These are phyloP conservation scores for Serendipita sp. DNA, from an alignment of 768 basidiomycete genomes.

Conservation along the genomic window DNA sequence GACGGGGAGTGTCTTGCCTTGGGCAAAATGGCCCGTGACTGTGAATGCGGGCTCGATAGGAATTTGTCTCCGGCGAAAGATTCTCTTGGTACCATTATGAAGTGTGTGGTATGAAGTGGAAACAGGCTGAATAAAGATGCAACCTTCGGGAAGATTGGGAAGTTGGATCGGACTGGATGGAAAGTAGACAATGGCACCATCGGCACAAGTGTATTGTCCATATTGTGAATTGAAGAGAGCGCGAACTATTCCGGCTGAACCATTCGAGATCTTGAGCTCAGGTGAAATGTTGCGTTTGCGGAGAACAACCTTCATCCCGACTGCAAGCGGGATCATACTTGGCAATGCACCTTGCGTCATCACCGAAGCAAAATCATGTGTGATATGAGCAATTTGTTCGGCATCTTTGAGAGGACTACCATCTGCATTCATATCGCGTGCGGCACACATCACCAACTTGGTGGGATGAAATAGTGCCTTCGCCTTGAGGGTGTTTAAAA, in stretches of 20 bases:
- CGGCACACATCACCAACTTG: slow-evolving; percentile 19
- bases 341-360: slow-evolving; percentile 14
- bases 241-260: slow-evolving; percentile 16
- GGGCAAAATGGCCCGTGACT: slow-evolving; percentile 19
- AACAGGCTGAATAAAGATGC: slow-evolving; percentile 12
- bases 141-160: slow-evolving; percentile 8
- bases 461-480: slow-evolving; percentile 13
- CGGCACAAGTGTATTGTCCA: not conserved
- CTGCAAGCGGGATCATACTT: slow-evolving; percentile 20
- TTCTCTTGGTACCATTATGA: not conserved
- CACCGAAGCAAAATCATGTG: not conserved
- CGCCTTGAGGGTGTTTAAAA: slow-evolving; percentile 10
- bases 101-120: slow-evolving; percentile 7
- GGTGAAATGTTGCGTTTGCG: slow-evolving; percentile 16
- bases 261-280: slow-evolving; percentile 19
- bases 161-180: slow-evolving; percentile 13
- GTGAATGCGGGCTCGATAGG: slow-evolving; percentile 19
- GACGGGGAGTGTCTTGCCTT: slow-evolving; percentile 17
- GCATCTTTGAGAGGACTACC: not conserved
- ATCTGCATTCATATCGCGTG: slow-evolving; percentile 13
- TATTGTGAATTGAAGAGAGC: not conserved
- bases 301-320: slow-evolving; percentile 27
- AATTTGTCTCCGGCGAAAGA: slow-evolving; percentile 11
- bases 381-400: not conserved
- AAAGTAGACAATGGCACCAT: slow-evolving; percentile 12